phyloP scores from a whole-genome alignment of 192 early-diverging fungal genomes.

The Backusella macrospora region DNA sequence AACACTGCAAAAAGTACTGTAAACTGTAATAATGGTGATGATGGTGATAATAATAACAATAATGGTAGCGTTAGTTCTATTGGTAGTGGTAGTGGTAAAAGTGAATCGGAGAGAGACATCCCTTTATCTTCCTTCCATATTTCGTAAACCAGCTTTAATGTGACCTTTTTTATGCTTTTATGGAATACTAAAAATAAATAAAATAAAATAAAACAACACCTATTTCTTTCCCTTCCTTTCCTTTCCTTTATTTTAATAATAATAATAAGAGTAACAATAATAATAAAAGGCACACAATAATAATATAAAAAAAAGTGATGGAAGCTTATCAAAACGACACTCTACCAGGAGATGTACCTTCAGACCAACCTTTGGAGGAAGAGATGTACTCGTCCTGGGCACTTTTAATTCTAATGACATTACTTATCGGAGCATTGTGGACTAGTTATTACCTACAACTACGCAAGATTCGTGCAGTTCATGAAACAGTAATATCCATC shows the following conservation, averaged over 20 bases:
- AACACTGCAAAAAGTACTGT: too few relatives aligned
- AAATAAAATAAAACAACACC: neutral
- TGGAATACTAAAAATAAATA: neutral
- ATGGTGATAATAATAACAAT: too few relatives aligned
- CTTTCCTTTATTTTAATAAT: neutral
- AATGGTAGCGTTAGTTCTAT: too few relatives aligned
- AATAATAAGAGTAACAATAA: neutral
- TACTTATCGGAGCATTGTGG: slow-evolving; percentile 84
- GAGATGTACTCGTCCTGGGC: slow-evolving; percentile 81
- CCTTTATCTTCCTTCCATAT: too few relatives aligned
- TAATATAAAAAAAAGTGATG: neutral
- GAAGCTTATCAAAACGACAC: slow-evolving; percentile 20
- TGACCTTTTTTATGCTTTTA: neutral
- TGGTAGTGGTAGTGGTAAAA: too few relatives aligned
- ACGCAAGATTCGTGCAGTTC: slow-evolving; percentile 84
- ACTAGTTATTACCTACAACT: slow-evolving; percentile 89
- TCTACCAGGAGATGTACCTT: neutral
- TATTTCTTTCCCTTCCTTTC: neutral
- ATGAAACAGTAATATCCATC: slow-evolving; percentile 96
- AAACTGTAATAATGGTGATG: too few relatives aligned
- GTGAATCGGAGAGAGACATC: too few relatives aligned
- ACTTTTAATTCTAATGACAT: slow-evolving; percentile 81
- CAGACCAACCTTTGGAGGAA: slow-evolving; percentile 55
- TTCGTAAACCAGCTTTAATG: too few relatives aligned
- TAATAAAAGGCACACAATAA: too few relatives aligned